Percentiles rank a stretch among this genome's conserved stretches.
These are phyloP conservation scores for Xylaria sp. DNA, from an alignment of 2,329 filamentous ascomycete genomes.

Conservation along the genomic window DNA sequence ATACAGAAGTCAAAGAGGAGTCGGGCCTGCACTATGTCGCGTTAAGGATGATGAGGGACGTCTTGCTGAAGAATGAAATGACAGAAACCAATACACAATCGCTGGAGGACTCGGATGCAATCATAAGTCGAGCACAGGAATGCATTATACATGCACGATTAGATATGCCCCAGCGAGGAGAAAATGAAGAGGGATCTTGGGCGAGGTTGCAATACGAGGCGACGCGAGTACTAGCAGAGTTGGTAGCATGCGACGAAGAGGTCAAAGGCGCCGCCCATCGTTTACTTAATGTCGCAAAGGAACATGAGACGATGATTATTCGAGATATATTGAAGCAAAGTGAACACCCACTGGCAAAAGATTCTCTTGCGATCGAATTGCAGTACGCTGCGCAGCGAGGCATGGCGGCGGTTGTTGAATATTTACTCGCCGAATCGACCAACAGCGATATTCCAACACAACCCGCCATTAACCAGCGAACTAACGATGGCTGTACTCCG, in stretches of 20 bases:
- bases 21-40: not conserved
- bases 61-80: slow-evolving; percentile 4
- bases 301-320: not conserved
- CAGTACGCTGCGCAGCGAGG: not conserved
- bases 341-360: not conserved
- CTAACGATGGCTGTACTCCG: not conserved
- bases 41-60: not conserved
- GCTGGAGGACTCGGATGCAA: not conserved
- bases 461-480: not conserved
- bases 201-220: not conserved
- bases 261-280: not conserved
- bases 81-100: not conserved
- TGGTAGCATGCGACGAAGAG: not conserved
- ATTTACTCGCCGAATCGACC: not conserved
- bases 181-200: not conserved
- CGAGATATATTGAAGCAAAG: not conserved
- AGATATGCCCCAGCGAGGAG: not conserved
- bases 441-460: not conserved
- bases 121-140: not conserved
- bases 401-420: not conserved
- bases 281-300: not conserved
- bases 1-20: not conserved
- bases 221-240: not conserved
- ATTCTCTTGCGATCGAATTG: not conserved
- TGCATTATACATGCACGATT: not conserved